These are phyloP conservation scores for Ceratobasidium sp. DNA, from an alignment of 1,284 basidiomycete genomes.

Conservation along the genomic window DNA sequence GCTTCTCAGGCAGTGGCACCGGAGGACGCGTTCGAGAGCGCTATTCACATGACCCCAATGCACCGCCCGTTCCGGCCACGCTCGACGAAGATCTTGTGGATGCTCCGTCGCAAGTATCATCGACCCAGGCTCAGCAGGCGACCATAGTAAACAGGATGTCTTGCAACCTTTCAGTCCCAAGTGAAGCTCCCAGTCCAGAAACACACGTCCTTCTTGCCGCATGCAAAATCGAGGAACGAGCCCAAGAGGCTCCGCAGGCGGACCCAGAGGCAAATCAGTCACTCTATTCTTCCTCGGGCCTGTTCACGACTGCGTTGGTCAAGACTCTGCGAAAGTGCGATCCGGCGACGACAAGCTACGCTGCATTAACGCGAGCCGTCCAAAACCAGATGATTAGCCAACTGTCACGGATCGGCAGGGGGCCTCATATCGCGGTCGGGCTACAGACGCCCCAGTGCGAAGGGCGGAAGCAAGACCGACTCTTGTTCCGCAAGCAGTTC, in stretches of 20 bases:
- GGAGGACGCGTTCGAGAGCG: neutral
- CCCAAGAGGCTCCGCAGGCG: neutral
- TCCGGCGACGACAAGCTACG: slow-evolving; percentile 23
- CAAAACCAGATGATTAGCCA: neutral
- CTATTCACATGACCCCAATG: neutral
- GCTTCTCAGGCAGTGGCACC: slow-evolving; percentile 4
- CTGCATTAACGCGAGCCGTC: neutral
- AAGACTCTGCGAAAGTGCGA: slow-evolving; percentile 1
- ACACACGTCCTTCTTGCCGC: slow-evolving; percentile 36
- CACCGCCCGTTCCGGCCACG: neutral
- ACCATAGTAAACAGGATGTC: neutral
- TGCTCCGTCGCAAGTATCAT: neutral
- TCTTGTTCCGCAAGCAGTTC: slow-evolving; percentile 26
- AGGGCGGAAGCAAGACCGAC: slow-evolving; percentile 31
- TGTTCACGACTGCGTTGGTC: slow-evolving; percentile 9
- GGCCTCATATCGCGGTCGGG: neutral
- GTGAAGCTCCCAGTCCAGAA: neutral
- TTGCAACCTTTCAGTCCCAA: neutral
- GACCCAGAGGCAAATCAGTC: neutral
- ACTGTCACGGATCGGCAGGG: too few species aligned
- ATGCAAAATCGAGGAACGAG: slow-evolving; percentile 5
- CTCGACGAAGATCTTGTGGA: neutral
- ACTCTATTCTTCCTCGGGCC: neutral
- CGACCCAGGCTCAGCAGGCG: neutral
- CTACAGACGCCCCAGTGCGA: slow-evolving; percentile 39